Percentiles rank a stretch among this genome's conserved stretches.
These are phyloP conservation scores for Neurospora sp. DNA, from an alignment of 495 filamentous ascomycete species.

Conservation along the genomic window DNA sequence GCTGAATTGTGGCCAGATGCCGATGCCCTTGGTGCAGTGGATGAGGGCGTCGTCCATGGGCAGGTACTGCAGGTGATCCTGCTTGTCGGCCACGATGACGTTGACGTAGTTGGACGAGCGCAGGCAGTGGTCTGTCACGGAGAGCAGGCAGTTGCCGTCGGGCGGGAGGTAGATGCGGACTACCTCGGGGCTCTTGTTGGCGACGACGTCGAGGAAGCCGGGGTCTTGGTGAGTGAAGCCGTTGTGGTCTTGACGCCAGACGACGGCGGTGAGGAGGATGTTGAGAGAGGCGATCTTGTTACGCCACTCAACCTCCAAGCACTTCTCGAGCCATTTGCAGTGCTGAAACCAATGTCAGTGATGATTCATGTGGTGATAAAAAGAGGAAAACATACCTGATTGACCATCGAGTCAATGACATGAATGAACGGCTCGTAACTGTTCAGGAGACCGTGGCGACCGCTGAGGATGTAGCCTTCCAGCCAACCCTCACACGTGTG, in stretches of 20 bases:
- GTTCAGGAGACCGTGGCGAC: slow-evolving; percentile 62
- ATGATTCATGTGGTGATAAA: not conserved
- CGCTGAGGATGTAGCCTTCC: slow-evolving; percentile 62
- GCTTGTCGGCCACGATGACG: slow-evolving; percentile 66
- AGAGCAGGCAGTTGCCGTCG: slow-evolving; percentile 63
- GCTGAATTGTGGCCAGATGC: slow-evolving; percentile 39
- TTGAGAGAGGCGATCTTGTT: slow-evolving; percentile 58
- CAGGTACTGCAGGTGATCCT: slow-evolving; percentile 63
- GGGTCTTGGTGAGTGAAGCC: slow-evolving; percentile 73
- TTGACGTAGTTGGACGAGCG: slow-evolving; percentile 65
- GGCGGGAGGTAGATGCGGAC: slow-evolving; percentile 70
- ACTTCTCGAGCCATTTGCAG: slow-evolving; percentile 75
- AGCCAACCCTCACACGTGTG: slow-evolving; percentile 71
- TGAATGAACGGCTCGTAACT: slow-evolving; percentile 73
- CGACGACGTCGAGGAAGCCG: slow-evolving; percentile 64
- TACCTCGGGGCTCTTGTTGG: slow-evolving; percentile 65
- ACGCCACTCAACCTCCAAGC: slow-evolving; percentile 60
- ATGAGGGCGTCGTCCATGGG: slow-evolving; percentile 55
- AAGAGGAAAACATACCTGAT: slow-evolving; percentile 33
- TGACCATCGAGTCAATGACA: slow-evolving; percentile 71
- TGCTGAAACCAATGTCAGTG: slow-evolving; percentile 34
- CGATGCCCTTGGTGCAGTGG: slow-evolving; percentile 61
- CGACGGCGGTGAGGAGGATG: slow-evolving; percentile 63
- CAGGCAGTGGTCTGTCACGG: slow-evolving; percentile 59
- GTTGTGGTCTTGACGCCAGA: slow-evolving; percentile 73